Evolutionary conservation across 495 filamentous ascomycete genomes (phyloP).

Genomic region (Venustampulla echinocandica): DNA sequence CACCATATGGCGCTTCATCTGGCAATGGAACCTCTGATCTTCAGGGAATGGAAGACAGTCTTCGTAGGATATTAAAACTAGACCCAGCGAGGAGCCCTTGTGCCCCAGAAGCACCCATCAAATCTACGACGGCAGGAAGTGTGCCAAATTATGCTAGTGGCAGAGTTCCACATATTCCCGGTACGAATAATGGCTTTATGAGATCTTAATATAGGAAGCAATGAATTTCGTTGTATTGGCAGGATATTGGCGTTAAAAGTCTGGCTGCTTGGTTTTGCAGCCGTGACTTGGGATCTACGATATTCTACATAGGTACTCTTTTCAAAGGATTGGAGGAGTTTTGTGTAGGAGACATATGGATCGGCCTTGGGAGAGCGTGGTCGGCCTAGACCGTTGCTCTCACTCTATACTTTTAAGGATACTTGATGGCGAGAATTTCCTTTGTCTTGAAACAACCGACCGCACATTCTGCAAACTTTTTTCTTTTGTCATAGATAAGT

Average conservation of each 20-base stretch:
- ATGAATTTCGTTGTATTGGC: not conserved
- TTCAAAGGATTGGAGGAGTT: not conserved
- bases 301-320: not conserved
- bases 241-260: slow-evolving; percentile 14
- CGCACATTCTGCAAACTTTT: slow-evolving; percentile 21
- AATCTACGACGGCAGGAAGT: slow-evolving; percentile 10
- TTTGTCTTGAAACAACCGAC: slow-evolving; percentile 11
- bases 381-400: not conserved
- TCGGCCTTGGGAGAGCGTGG: not conserved
- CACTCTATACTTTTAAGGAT: not conserved
- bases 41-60: slow-evolving; percentile 38
- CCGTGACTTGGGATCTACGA: not conserved
- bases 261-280: slow-evolving; percentile 2
- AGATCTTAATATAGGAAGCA: slow-evolving; percentile 13
- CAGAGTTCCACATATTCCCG: slow-evolving; percentile 17
- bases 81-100: slow-evolving; percentile 20
- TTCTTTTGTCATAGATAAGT: slow-evolving; percentile 12
- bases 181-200: slow-evolving; percentile 21
- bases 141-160: slow-evolving; percentile 20
- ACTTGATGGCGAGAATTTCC: not conserved
- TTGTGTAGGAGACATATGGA: not conserved
- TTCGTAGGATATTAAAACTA: slow-evolving; percentile 41
- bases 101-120: not conserved
- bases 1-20: slow-evolving; percentile 9
- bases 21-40: slow-evolving; percentile 27